Conservation (phyloP, 345 rosid species). For the Citrus sp. region DNA sequence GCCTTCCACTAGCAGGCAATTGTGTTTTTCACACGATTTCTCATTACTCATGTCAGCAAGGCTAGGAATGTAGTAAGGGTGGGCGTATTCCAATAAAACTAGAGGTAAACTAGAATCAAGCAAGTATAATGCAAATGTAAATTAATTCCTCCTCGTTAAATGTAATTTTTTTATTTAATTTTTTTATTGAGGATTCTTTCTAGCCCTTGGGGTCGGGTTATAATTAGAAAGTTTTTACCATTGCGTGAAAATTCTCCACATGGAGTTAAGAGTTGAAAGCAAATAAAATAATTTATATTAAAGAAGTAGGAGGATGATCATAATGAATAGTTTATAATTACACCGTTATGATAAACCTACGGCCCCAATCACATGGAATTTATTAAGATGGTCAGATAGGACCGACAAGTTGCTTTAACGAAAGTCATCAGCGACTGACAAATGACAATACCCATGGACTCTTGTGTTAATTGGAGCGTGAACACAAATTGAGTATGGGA, state of each 20-base stretch:
- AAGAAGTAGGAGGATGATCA: background rate
- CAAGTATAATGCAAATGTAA: no score
- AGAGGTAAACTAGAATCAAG: no score
- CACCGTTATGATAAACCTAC: conserved; percentile 13
- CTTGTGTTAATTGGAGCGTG: conserved; percentile 9
- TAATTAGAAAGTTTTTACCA: background rate
- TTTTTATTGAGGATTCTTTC: background rate
- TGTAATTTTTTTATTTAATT: no score
- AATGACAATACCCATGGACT: background rate
- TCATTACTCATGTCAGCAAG: no score
- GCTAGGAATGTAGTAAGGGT: no score
- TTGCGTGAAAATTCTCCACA: background rate
- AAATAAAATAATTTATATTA: background rate
- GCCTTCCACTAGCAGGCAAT: no score
- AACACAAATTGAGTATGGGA: conserved; percentile 1
- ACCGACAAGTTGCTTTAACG: conserved; percentile 27
- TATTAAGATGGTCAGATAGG: conserved; percentile 25
- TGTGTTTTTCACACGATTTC: no score
- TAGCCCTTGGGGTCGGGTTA: no score
- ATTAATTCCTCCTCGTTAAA: no score
- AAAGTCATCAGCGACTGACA: conserved; percentile 11
- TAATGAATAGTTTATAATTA: background rate
- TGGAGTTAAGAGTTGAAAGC: background rate
- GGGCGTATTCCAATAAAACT: no score
- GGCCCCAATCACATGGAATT: conserved; percentile 47